A percentile compares a stretch with the other conserved stretches of the same genome.
Evolutionary conservation across 768 basidiomycete species (phyloP).

Genomic region (Suillus cothurnatus): DNA sequence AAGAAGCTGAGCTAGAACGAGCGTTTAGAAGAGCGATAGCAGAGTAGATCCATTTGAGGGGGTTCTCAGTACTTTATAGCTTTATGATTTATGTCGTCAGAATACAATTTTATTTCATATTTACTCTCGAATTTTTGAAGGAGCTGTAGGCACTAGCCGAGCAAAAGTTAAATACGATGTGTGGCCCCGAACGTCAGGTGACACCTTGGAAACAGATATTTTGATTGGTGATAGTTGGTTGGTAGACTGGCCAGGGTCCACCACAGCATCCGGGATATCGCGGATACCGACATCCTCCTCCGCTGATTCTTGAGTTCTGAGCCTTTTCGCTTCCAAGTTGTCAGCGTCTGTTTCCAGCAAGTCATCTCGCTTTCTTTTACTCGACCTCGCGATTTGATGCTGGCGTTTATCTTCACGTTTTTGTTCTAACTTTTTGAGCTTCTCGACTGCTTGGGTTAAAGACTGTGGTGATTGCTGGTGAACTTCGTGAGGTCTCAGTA

Average conservation of each 20-base stretch:
- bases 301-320: slow-evolving; percentile 33
- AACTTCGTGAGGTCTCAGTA: slow-evolving; percentile 86
- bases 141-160: slow-evolving; percentile 63
- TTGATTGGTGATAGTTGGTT: slow-evolving; percentile 27
- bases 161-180: slow-evolving; percentile 98
- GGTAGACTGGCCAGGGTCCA: slow-evolving; percentile 13
- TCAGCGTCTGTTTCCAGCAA: slow-evolving; percentile 20
- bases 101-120: slow-evolving; percentile 2
- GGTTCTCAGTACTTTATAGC: background rate
- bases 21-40: slow-evolving; percentile 51
- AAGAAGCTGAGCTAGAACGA: slow-evolving; percentile 52
- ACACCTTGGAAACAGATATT: slow-evolving; percentile 65
- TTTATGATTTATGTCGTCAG: slow-evolving; percentile 6
- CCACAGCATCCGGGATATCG: slow-evolving; percentile 16
- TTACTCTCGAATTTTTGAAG: slow-evolving; percentile 6
- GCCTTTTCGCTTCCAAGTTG: slow-evolving; percentile 36
- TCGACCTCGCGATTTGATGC: slow-evolving; percentile 75
- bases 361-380: slow-evolving; percentile 42
- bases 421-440: slow-evolving; percentile 73
- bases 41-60: slow-evolving; percentile 29
- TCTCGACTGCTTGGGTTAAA: slow-evolving; percentile 58
- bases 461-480: slow-evolving; percentile 51
- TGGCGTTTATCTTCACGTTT: slow-evolving; percentile 81
- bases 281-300: slow-evolving; percentile 17
- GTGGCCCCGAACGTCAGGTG: slow-evolving; percentile 88